Conservation (phyloP, 2,329 filamentous ascomycete genomes). For the Fusarium abutilonis region DNA sequence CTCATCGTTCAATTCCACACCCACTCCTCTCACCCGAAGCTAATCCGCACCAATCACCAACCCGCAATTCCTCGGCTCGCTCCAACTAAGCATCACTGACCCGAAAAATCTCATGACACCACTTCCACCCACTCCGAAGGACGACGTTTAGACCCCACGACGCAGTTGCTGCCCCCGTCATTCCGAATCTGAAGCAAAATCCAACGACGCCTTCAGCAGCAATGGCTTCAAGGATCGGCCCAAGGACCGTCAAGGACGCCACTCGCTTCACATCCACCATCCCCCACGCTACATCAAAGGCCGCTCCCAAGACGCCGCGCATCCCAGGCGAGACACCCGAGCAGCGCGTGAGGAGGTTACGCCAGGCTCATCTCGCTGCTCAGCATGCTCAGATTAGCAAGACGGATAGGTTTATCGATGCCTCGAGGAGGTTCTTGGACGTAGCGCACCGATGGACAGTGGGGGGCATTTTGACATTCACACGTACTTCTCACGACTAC, state of each 20-base stretch:
- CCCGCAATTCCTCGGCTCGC: slow-evolving; percentile 43
- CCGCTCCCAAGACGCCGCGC: slow-evolving; percentile 49
- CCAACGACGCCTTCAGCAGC: slow-evolving; percentile 31
- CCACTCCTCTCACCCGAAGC: slow-evolving; percentile 49
- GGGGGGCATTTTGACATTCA: slow-evolving; percentile 64
- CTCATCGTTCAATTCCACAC: not conserved
- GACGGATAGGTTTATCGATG: slow-evolving; percentile 61
- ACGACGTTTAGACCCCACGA: slow-evolving; percentile 24
- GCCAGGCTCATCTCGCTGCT: slow-evolving; percentile 74
- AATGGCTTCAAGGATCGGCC: slow-evolving; percentile 58
- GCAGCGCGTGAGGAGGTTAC: slow-evolving; percentile 74
- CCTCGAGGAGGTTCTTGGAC: slow-evolving; percentile 62
- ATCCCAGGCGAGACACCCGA: slow-evolving; percentile 69
- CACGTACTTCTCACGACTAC: slow-evolving; percentile 48
- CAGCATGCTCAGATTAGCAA: slow-evolving; percentile 66
- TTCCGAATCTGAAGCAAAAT: not conserved
- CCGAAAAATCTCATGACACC: slow-evolving; percentile 54
- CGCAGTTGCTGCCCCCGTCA: slow-evolving; percentile 3
- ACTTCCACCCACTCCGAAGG: slow-evolving; percentile 42
- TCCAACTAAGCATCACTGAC: slow-evolving; percentile 10
- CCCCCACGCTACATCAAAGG: slow-evolving; percentile 73
- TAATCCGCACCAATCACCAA: slow-evolving; percentile 51
- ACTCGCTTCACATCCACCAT: slow-evolving; percentile 71
- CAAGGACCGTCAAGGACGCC: slow-evolving; percentile 79
- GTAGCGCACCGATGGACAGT: slow-evolving; percentile 66